Conservation (phyloP, 495 filamentous ascomycete genomes). For the Stereocaulon alpinum region DNA sequence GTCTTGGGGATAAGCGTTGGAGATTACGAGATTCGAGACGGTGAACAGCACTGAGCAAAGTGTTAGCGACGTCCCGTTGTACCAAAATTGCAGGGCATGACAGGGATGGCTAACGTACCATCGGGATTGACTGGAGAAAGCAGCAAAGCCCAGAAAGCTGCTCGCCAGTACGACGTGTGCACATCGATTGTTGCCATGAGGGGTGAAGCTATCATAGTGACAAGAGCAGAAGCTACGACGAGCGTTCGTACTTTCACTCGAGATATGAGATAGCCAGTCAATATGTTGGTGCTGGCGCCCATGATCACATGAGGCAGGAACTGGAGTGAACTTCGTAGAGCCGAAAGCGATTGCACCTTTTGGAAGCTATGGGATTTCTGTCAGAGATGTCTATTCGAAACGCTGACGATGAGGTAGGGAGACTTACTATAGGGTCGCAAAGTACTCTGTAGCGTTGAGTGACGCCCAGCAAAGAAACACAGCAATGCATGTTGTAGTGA, state of each 20-base stretch:
- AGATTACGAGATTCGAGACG: constrained; percentile 48
- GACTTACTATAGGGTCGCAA: constrained; percentile 37
- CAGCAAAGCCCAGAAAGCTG: constrained; percentile 28
- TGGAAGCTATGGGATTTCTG: constrained; percentile 32
- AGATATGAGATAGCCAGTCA: constrained; percentile 21
- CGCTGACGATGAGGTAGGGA: background rate
- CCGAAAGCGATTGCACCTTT: constrained; percentile 33
- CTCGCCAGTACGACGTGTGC: constrained; percentile 24
- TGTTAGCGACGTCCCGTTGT: background rate
- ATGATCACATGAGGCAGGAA: constrained; percentile 26
- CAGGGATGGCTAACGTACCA: constrained; percentile 42
- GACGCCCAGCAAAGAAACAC: constrained; percentile 43
- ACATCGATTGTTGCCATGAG: constrained; percentile 32
- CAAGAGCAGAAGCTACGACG: constrained; percentile 14
- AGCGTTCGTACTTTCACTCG: constrained; percentile 20
- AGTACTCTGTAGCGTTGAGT: constrained; percentile 40
- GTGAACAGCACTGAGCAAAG: constrained; percentile 40
- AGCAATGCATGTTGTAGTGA: constrained; percentile 39
- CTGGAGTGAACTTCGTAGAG: constrained; percentile 31
- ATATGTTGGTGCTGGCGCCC: constrained; percentile 21
- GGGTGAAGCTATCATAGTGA: constrained; percentile 20
- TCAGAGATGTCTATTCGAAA: background rate
- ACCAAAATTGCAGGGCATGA: background rate
- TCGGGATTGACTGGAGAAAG: constrained; percentile 47
- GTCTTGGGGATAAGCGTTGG: constrained; percentile 36